Evolutionary conservation across 2,329 filamentous ascomycete genomes (phyloP).

Genomic region (Mollisiaceae sp.): DNA sequence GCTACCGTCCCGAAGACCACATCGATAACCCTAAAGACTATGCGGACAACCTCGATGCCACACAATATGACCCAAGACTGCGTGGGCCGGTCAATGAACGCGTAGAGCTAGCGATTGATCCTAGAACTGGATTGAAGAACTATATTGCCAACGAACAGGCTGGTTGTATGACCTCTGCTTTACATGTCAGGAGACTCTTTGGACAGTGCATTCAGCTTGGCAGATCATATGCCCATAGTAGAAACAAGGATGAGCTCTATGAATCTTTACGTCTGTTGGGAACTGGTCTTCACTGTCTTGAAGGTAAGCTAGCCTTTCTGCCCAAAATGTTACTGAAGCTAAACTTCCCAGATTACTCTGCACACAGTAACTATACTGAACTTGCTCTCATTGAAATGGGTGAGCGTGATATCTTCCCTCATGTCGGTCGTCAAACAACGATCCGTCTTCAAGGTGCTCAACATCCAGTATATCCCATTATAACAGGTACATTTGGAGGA

Average conservation of each 20-base stretch:
- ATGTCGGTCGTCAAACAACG: constrained; percentile 78
- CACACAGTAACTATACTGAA: constrained; percentile 93
- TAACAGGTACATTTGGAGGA: constrained; percentile 93
- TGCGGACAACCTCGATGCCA: constrained; percentile 85
- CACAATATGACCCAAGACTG: constrained; percentile 79
- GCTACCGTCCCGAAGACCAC: constrained; percentile 61
- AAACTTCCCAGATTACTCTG: constrained; percentile 70
- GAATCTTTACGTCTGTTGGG: constrained; percentile 87
- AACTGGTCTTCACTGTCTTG: constrained; percentile 87
- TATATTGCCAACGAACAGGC: constrained; percentile 88
- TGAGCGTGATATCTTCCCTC: constrained; percentile 81
- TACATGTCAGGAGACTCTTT: constrained; percentile 77
- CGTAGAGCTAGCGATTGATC: constrained; percentile 79
- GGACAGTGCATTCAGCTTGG: constrained; percentile 78
- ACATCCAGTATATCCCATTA: constrained; percentile 74
- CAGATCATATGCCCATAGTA: constrained; percentile 69
- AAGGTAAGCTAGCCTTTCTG: constrained; percentile 47
- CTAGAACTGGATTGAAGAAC: constrained; percentile 81
- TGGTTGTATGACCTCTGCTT: constrained; percentile 81
- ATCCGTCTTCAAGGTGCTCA: constrained; percentile 72
- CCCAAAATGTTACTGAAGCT: constrained; percentile 35
- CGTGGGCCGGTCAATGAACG: constrained; percentile 81
- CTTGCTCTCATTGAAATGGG: constrained; percentile 87
- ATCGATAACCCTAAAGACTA: constrained; percentile 84
- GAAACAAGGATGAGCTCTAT: constrained; percentile 78